Evolutionary conservation across 1,284 basidiomycete species (phyloP), one percentile per base, ranked within the genome.

Genomic region (Leccinum huronense): DNA sequence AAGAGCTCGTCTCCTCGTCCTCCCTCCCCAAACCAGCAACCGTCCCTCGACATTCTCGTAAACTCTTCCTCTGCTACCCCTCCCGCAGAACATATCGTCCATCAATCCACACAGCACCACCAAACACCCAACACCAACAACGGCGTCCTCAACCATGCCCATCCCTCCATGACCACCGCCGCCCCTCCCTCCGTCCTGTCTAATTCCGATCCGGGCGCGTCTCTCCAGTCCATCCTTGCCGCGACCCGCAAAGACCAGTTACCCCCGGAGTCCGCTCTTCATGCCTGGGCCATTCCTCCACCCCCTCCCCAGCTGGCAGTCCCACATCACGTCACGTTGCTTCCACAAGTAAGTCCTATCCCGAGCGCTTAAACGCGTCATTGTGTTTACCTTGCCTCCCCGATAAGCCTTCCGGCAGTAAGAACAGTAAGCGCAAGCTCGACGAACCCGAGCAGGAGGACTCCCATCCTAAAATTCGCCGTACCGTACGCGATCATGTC

Each of bases 401-500:
- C 73, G 71, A 70, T 68, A 76, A 75, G 76, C 73, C 74, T 33
- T 73, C 74, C 5, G 67, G 64, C 16, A 64, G 59, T 56, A 78
- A 77, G 70, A 75, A 76, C 55, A 80, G 80, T 58, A 93, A 93
- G 76, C 90, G 90, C 66, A 91, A 91, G 75, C 80, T 89, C 34
- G 90, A 92, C 55, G 85, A 87, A 59, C 70, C 80, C 0, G 87
- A 90, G 23, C 77, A 79, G 5, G 87, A 89, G 57, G 90, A 92
- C 72, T 83, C 88, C 1, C 89, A 91, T 69, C 83, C 79, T 69
- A 93, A 92, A 81, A 91, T 92, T 73, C 84, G 91, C 63, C 87
- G 89, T 70, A 89, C 90, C 68, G 89, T 91, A 64, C 87, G 87
- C 75, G 88, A 91, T 73, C 90, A 90, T 73, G 84, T 90, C 68